Conservation (phyloP, 129 eudicot species). For the Arctium minus region DNA sequence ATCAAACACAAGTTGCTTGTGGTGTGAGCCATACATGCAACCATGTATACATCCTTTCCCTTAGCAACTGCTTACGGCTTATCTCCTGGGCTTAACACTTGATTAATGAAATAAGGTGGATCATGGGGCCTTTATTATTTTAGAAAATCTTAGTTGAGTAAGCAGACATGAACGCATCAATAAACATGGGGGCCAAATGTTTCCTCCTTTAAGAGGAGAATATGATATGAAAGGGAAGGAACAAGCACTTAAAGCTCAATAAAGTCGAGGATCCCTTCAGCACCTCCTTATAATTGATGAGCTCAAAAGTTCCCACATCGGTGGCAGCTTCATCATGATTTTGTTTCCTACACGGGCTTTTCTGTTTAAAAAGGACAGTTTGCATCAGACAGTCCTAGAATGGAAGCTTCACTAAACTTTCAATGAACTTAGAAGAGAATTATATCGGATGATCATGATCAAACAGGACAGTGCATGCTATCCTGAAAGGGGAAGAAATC, state of each 20-base stretch:
- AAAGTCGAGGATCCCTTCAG: slow-evolving; percentile 3
- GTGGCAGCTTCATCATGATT: slow-evolving; percentile 30
- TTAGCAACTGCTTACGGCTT: neutral
- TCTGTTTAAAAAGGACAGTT: slow-evolving; percentile 24
- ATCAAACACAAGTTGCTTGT: no score
- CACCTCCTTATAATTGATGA: slow-evolving; percentile 32
- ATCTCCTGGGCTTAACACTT: neutral
- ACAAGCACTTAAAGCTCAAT: neutral
- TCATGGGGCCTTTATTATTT: neutral
- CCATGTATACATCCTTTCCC: neutral
- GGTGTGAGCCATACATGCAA: no score
- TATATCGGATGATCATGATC: no score
- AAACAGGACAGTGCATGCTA: no score
- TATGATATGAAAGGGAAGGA: neutral
- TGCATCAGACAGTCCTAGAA: neutral
- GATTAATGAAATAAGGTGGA: neutral
- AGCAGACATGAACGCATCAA: neutral
- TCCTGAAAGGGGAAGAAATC: no score
- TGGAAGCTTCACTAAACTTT: no score
- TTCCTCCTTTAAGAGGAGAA: neutral
- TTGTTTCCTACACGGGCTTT: slow-evolving; percentile 15
- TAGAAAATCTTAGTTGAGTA: neutral
- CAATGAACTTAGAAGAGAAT: no score
- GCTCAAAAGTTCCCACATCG: slow-evolving; percentile 31
- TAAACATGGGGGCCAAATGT: neutral